Evolutionary conservation across 257 asterid genomes (phyloP), one percentile per base, ranked within the genome.

Genomic region (Solanum corneliomulleri): DNA sequence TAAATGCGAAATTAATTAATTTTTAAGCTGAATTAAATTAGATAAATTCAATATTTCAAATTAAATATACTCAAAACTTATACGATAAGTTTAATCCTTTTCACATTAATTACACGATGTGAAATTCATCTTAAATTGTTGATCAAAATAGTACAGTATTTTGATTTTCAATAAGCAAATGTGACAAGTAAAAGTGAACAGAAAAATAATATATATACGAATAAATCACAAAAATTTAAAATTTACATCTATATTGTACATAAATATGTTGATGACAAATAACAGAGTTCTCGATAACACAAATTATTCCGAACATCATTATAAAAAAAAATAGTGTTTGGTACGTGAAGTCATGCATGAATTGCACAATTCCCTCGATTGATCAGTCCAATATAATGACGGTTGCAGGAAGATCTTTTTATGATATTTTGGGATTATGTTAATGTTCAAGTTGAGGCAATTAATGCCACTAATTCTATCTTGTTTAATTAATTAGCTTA

Each of bases 311-410:
- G 31, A n/a, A 10, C 31, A 62, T 25, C 25, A 58, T 0, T 58
- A 58, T 58, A 12, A 58, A 5, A 16, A 70, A 70, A 70, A 31
- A 71, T 33, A 71, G 27, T 18, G 77, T 33, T 71, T 70, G 78
- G 45, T 70, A 70, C 25, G 49, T 72, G 81, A 25, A 72, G 10
- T 72, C 49, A 72, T 72, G 81, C 81, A 72, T 72, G 20, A 72
- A 25, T 77, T 44, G 39, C 7, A 3, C 62, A 80, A 0, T 44
- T 42, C 0, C 18, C 10, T 80, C 42, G 25, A 80, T 45, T 5
- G 25, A 80, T 45, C 42, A 77, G 27, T n/a, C 42, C 2, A 45
- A 62, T 62, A 10, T 23, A 42, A 29, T 47, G n/a, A 80, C 29
- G 27, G 68, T 29, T 80, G 44, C 18, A 80, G 11, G 42, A 80